Percentiles rank a stretch among this genome's conserved stretches.
phyloP scores from a whole-genome alignment of 495 filamentous ascomycete genomes.

The Penicillium cataractarum region DNA sequence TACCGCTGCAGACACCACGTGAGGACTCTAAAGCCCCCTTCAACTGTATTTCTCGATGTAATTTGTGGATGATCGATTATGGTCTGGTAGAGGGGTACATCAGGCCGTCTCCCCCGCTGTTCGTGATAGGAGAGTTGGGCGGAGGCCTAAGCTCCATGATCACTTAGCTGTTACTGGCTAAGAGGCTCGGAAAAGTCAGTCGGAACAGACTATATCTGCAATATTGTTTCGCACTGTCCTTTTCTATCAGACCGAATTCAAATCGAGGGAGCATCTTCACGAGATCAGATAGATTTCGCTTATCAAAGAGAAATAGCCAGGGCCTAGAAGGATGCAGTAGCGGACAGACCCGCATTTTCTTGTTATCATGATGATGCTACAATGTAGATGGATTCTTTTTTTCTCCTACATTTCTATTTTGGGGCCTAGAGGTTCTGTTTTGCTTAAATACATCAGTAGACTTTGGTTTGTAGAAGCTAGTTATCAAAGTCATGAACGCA shows the following conservation, averaged over 20 bases:
- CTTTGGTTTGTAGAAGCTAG: background rate
- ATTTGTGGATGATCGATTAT: background rate
- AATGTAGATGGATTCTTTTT: background rate
- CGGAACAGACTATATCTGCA: slow-evolving; percentile 12
- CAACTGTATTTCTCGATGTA: background rate
- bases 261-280: slow-evolving; percentile 13
- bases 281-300: slow-evolving; percentile 3
- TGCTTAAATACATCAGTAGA: background rate
- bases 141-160: slow-evolving; percentile 25
- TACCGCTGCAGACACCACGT: background rate
- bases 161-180: slow-evolving; percentile 14
- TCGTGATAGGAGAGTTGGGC: slow-evolving; percentile 24
- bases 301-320: slow-evolving; percentile 14
- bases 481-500: slow-evolving; percentile 9
- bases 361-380: background rate
- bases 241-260: slow-evolving; percentile 17
- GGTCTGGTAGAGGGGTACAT: background rate
- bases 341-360: background rate
- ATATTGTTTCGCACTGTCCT: slow-evolving; percentile 19
- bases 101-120: slow-evolving; percentile 22
- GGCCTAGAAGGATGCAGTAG: too few species aligned
- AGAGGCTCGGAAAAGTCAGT: slow-evolving; percentile 15
- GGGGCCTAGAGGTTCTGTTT: background rate
- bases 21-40: background rate
- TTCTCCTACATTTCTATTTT: background rate